Evolutionary conservation across 73 alveolate genomes (phyloP), one percentile per base, ranked within the genome.

Genomic region (Blepharisma stoltei): DNA sequence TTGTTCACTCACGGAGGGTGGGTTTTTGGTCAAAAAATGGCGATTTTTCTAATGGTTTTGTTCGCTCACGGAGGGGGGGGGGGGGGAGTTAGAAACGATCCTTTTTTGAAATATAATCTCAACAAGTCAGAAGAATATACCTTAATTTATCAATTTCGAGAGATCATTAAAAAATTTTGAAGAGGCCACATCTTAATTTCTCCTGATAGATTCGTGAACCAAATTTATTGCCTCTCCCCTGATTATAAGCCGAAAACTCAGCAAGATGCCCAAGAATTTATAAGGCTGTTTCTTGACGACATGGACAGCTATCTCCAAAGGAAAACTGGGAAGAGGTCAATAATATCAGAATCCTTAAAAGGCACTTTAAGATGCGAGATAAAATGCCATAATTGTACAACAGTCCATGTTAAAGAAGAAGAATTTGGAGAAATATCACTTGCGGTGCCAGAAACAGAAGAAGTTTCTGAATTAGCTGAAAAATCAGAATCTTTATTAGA

Each of bases 201-300:
- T 32, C 41, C 73, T 14, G 45, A 60, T 9, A 11, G 3, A 9
- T 60, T 60, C 5, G 45, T 60, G 2, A 60, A 14, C 14, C 14
- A 14, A 25, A 9, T n/a, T 25, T 60, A 14, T 25, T 14, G 18
- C 5, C 11, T 14, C 2, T 18, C 45, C 11, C 37, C 37, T 14
- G 37, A 14, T 25, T 60, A 14, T 2, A 11, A 8, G 14, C 73
- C 73, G 2, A 8, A 60, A 8, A 60, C 73, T 25, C 73, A 60
- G 73, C 73, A 60, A 60, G 73, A 60, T 25, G 11, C 49, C 5
- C 73, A 60, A 25, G 73, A 60, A 25, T 60, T 60, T 60, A 8
- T 60, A n/a, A 60, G 18, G 73, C 2, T 25, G 2, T 60, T 60
- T 14, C 45, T 60, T 14, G 73, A 60, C 5, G 23, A 18, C 14